A percentile compares a stretch with the other conserved stretches of the same genome.
Evolutionary conservation across 2,329 filamentous ascomycete genomes (phyloP).

Genomic region (Xylariaceae sp.): DNA sequence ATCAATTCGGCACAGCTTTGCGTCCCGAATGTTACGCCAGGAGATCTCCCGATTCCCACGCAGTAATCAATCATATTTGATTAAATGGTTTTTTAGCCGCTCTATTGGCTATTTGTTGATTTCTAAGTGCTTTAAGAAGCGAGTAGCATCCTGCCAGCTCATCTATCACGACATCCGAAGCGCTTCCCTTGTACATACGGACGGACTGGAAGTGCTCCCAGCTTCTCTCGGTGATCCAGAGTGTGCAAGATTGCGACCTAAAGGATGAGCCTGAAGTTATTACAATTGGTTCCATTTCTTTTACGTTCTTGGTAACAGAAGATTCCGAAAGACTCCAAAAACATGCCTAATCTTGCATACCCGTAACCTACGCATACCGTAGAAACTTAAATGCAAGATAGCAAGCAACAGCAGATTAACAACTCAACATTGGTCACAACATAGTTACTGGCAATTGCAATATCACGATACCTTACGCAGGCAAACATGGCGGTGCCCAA

Average conservation of each 20-base stretch:
- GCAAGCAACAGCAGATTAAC: background rate
- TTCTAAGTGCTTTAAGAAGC: conserved; percentile 5
- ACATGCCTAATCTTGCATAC: conserved; percentile 15
- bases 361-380: conserved; percentile 2
- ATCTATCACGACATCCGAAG: background rate
- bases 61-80: background rate
- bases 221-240: background rate
- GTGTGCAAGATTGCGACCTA: background rate
- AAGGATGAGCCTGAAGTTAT: background rate
- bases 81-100: background rate
- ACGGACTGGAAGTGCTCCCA: background rate
- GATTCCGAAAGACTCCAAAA: background rate
- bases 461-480: background rate
- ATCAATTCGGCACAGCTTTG: background rate
- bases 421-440: background rate
- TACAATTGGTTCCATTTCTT: background rate
- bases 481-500: background rate
- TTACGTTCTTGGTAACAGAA: background rate
- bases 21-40: background rate
- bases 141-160: conserved; percentile 23
- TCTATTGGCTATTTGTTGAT: conserved; percentile 2
- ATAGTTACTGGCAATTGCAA: background rate
- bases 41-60: background rate
- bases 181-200: background rate
- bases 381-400: background rate